Evolutionary conservation across 176 grass and related monocot genomes (phyloP), one percentile per base, ranked within the genome.

Genomic region (Ananas comosus): DNA sequence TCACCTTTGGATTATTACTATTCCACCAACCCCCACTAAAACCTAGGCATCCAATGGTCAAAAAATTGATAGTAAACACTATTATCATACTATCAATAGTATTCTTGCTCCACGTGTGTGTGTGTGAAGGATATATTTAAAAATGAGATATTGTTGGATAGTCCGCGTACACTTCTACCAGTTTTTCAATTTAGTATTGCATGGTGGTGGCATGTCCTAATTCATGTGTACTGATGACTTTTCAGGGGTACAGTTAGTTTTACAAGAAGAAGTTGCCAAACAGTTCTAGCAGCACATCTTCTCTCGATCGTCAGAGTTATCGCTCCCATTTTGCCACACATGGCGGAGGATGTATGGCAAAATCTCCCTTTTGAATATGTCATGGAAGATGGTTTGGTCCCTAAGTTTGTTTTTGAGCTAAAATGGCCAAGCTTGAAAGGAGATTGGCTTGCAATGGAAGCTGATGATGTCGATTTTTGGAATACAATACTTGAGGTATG

Each of bases 321-420:
- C 81, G 84, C 93, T 54, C 93, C 93, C 23, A 92, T 97, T 79
- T 87, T 97, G 77, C 93, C 93, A 24, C 93, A 97, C 65, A 76
- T 97, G 70, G 89, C 93, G 73, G 93, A 97, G 74, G 93, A 97
- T 90, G 74, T 92, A 11, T 92, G 93, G 93, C 93, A 97, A 76
- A 92, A 92, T 63, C 82, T 97, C 67, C 93, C 93, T 61, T 97
- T 92, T 76, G 53, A 87, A 65, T 73, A 92, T 70, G 79, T 53
- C 23, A 77, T 87, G 80, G 81, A 83, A 78, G 93, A 92, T 79
- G 93, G 89, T 81, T 85, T 83, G 48, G 14, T 66, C 72, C 86
- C 84, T 5, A 76, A 87, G 63, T 97, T 90, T 74, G 89, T 79
- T 82, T 97, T 97, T 28, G 82, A 92, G 13, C 69, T 97, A 71